phyloP scores from a whole-genome alignment of 495 filamentous ascomycete species.

The Venustampulla echinocandica region DNA sequence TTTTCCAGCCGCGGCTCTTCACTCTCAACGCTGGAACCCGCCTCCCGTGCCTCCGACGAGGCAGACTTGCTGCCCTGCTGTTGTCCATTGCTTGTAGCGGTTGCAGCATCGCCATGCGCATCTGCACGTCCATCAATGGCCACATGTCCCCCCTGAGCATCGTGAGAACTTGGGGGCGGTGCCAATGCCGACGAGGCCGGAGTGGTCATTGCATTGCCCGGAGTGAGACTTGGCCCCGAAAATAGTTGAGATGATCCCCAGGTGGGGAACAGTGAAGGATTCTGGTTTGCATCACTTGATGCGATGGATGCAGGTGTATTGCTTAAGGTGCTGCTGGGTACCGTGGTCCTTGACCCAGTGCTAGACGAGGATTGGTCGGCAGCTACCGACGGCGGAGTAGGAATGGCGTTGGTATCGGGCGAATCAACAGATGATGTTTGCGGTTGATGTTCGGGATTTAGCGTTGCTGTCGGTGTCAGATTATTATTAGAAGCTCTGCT shows the following conservation, averaged over 20 bases:
- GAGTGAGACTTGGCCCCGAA: conserved; percentile 2
- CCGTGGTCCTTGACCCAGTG: conserved; percentile 8
- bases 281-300: conserved; percentile 3
- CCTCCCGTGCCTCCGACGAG: conserved; percentile 1
- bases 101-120: not conserved
- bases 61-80: not conserved
- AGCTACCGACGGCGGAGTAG: conserved; percentile 16
- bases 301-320: not conserved
- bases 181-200: conserved; percentile 1
- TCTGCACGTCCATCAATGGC: not conserved
- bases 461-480: conserved; percentile 12
- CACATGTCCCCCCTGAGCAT: not conserved
- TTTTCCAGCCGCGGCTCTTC: conserved; percentile 5
- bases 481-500: conserved; percentile 22
- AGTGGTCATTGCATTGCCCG: conserved; percentile 2
- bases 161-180: not conserved
- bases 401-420: conserved; percentile 15
- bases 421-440: conserved; percentile 21
- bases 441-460: conserved; percentile 11
- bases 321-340: conserved; percentile 9
- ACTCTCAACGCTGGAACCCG: not conserved
- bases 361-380: conserved; percentile 10
- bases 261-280: conserved; percentile 10
- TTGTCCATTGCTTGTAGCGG: not conserved
- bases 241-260: conserved; percentile 21